phyloP scores from a whole-genome alignment of 257 asterid species.

The Asclepias syriaca region DNA sequence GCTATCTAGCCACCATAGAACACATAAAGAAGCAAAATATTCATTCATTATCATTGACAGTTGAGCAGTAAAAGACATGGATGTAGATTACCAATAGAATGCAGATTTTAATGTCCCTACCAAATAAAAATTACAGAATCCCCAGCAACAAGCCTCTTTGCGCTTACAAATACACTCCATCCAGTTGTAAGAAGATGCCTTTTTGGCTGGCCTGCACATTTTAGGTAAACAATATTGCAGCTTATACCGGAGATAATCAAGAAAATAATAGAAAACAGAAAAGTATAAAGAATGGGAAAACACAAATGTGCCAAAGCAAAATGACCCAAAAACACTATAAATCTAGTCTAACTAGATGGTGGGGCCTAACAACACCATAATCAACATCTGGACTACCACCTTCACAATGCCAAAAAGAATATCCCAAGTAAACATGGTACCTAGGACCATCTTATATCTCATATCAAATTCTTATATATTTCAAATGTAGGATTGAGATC shows the following conservation, averaged over 20 bases:
- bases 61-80: neutral
- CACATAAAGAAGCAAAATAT: neutral
- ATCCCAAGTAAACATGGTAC: no score
- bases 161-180: conserved; percentile 97
- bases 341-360: neutral
- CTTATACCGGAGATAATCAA: neutral
- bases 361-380: neutral
- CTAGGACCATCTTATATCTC: no score
- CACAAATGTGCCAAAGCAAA: neutral
- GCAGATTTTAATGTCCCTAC: conserved; percentile 30
- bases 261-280: neutral
- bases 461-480: no score
- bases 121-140: conserved; percentile 95
- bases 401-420: no score
- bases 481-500: no score
- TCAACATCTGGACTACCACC: no score
- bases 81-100: neutral
- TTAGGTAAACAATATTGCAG: neutral
- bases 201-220: conserved; percentile 86
- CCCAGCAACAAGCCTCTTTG: conserved; percentile 91
- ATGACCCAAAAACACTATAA: neutral
- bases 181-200: conserved; percentile 98
- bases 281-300: neutral
- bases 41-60: neutral
- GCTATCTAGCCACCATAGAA: neutral